A percentile compares a stretch with the other conserved stretches of the same genome.
phyloP scores from a whole-genome alignment of 139 green algal genomes.

The Chlorella sp. region DNA sequence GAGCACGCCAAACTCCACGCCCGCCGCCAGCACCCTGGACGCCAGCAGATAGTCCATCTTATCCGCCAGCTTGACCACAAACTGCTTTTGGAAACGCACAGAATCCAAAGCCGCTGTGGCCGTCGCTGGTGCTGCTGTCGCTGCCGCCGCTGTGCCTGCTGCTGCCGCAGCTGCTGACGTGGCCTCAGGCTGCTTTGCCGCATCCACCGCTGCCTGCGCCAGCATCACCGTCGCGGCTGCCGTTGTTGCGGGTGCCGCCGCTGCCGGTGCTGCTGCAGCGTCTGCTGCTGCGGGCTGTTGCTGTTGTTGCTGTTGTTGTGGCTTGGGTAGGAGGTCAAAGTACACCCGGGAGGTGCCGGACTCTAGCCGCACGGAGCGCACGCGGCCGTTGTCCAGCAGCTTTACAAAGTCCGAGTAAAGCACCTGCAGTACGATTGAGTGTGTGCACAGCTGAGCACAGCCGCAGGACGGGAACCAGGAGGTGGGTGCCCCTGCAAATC shows the following conservation, averaged over 20 bases:
- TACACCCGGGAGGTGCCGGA: slow-evolving; percentile 47
- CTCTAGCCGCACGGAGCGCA: slow-evolving; percentile 61
- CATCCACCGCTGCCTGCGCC: too few species aligned
- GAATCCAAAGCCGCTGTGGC: not conserved
- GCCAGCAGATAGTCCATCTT: slow-evolving; percentile 38
- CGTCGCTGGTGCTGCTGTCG: not conserved
- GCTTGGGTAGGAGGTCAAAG: slow-evolving; percentile 50
- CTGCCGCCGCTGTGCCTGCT: not conserved
- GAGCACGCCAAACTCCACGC: slow-evolving; percentile 32
- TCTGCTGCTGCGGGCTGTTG: not conserved
- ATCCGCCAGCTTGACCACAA: slow-evolving; percentile 37
- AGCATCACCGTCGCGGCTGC: too few species aligned
- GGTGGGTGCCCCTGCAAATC: not conserved
- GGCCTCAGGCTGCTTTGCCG: too few species aligned
- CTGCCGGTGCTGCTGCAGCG: not conserved
- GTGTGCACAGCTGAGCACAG: not conserved
- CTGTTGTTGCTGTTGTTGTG: too few species aligned
- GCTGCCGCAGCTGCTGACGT: not conserved
- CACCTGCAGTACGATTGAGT: slow-evolving; percentile 17
- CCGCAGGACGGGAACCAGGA: not conserved
- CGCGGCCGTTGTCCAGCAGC: slow-evolving; percentile 48
- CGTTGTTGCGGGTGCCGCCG: not conserved
- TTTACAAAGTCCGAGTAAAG: slow-evolving; percentile 73
- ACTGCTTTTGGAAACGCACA: slow-evolving; percentile 13
- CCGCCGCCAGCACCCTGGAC: slow-evolving; percentile 19